Evolutionary conservation across 2,329 filamentous ascomycete genomes (phyloP), one percentile per base, ranked within the genome.

Genomic region (Calonectria pseudoturangicola): DNA sequence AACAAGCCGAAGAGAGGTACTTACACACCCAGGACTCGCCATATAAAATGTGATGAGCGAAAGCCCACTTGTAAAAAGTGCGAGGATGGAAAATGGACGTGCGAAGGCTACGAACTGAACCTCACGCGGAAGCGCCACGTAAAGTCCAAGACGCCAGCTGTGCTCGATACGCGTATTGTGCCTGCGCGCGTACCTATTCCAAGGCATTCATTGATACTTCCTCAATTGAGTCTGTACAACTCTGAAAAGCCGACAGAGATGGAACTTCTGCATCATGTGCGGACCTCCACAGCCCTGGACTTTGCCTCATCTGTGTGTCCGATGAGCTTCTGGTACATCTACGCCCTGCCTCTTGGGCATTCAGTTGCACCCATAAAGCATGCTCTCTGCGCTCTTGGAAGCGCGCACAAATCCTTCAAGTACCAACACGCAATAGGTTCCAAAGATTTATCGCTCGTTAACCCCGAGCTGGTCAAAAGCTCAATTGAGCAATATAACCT

Each of bases 401-500:
- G 66, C 13, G 56, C 58, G 1, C 68, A 70, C 18, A 71, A 51
- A 28, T 36, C 63, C 27, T 69, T 76, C 41, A 80, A 51, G 27
- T 15, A 36, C 2, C 66, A 16, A 47, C 27, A 54, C 18, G 39
- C 21, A 4, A 28, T 5, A 27, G 30, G 18, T 2, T 36, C 33
- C 4, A 33, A 51, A 33, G 21, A 27, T 3, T 2, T 60, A 9
- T 33, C 15, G n/a, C 39, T 9, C 25, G 3, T 36, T 10, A n/a
- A 50, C 28, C 3, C 12, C 21, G 27, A 47, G 25, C 41, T 63
- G 25, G 36, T 54, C 3, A 50, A 69, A 21, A 18, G 48, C 6
- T 66, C 74, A 5, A 73, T 75, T n/a, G 71, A 75, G 36, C 69
- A 76, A 41, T 79, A 79, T 63, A 77, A 77, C 6, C 66, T 68